Evolutionary conservation across 1,284 basidiomycete species (phyloP), one percentile per base, ranked within the genome.

Genomic region (Wallemia mellicola): DNA sequence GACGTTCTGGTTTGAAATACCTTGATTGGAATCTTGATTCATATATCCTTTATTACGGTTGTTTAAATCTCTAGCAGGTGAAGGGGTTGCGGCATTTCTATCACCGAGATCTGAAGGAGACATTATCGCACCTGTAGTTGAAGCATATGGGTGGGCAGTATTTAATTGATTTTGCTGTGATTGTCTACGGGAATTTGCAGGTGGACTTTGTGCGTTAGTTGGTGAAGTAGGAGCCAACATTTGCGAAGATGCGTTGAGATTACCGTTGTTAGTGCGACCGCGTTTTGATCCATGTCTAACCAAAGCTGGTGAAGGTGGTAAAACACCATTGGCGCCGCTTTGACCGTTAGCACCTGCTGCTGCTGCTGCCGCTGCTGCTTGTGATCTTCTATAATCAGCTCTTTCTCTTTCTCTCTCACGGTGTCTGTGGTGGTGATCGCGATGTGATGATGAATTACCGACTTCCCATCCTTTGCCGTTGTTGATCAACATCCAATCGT

Each of bases 401-500:
- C 72, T 69, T 57, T 73, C 73, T 15, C 69, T 64, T 58, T 71
- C 70, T 2, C 69, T 66, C 30, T 69, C 68, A 11, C 68, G 67
- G 59, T 70, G 67, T 27, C 69, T 66, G 48, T 67, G 66, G 61
- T 70, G 69, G 60, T 67, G 68, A 22, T 69, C 66, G 19, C 67
- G 66, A 62, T 69, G 64, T 58, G 22, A 25, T 22, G 28, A 58
- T 9, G 38, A 54, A 54, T 24, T 33, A 55, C 81, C 81, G 33
- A 77, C 79, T 72, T 96, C 89, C 89, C 91, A 96, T 60, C 92
- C 92, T 72, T 87, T 84, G 56, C 88, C 91, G 65, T 81, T 79
- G 71, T 89, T 85, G 60, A 91, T 73, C 61, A 85, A 68, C 73
- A 86, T 86, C 87, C 86, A 92, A 70, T 89, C 86, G 71, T 86